Percentiles rank a stretch among this genome's conserved stretches.
These are phyloP conservation scores for Pyricularia pennisetigena DNA, from an alignment of 2,329 filamentous ascomycete genomes.

Conservation along the genomic window DNA sequence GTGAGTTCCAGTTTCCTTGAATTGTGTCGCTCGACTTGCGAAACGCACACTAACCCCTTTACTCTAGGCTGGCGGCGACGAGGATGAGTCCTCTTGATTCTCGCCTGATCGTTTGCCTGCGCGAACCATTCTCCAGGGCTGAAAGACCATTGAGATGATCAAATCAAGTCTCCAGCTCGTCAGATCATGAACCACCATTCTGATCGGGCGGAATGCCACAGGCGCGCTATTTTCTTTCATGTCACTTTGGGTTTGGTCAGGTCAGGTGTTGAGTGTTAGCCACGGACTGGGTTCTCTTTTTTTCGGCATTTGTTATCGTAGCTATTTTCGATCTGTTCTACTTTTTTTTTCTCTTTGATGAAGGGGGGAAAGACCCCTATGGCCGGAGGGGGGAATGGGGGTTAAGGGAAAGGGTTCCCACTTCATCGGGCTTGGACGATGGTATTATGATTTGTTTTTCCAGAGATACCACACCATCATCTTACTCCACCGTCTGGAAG, in stretches of 20 bases:
- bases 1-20: slow-evolving; percentile 46
- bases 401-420: neutral
- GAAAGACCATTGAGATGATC: slow-evolving; percentile 13
- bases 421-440: neutral
- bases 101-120: slow-evolving; percentile 16
- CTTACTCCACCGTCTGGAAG: neutral
- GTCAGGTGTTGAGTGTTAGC: slow-evolving; percentile 7
- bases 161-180: slow-evolving; percentile 4
- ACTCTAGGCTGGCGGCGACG: slow-evolving; percentile 45
- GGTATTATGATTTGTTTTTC: neutral
- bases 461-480: neutral
- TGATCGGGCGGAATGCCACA: neutral
- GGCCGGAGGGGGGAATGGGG: neutral
- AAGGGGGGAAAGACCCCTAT: neutral
- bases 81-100: slow-evolving; percentile 38
- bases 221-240: slow-evolving; percentile 1
- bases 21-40: too few species aligned
- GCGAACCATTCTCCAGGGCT: slow-evolving; percentile 7
- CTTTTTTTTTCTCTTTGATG: slow-evolving; percentile 13
- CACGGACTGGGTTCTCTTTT: slow-evolving; percentile 15
- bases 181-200: slow-evolving; percentile 1
- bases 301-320: slow-evolving; percentile 11
- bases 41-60: slow-evolving; percentile 15
- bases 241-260: slow-evolving; percentile 5
- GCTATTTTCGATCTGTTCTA: slow-evolving; percentile 9